Evolutionary conservation across 1,284 basidiomycete genomes (phyloP), one percentile per base, ranked within the genome.

Genomic region (Marasmius sp.): DNA sequence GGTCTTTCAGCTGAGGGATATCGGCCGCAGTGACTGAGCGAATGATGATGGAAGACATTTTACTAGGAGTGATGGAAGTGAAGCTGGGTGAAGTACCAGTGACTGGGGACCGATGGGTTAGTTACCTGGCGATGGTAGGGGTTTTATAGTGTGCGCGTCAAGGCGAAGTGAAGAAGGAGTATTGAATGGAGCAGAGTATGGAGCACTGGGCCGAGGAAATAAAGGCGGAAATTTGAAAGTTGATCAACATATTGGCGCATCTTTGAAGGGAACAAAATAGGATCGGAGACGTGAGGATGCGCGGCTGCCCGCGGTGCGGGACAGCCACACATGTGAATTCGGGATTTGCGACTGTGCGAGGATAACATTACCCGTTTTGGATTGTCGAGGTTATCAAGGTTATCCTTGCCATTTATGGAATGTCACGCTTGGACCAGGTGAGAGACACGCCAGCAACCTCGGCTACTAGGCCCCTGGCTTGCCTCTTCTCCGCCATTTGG

Each of bases 1-100:
- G 67, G n/a, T 74, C 69, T 52, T 74, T 76, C 33, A 84, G 70
- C 33, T 72, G 70, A 11, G 74, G 70, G 49, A 85, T 67, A 60
- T 85, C 81, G 6, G 72, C 68, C 34, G 74, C 63, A 37, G 68
- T 73, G 66, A 77, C 69, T 16, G 66, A 54, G 14, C 76, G 77
- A 34, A 79, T 64, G 64, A 22, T 71, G 71, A 65, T 71, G 45
- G 72, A 65, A 52, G 69, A 57, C 52, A 69, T 55, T 49, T 68
- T 61, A 57, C 56, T 20, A 20, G 55, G 10, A 36, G 56, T 52
- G 38, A 43, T 48, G 36, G n/a, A 39, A 56, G 20, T 11, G 47
- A 41, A 38, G 33, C 27, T 52, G n/a, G 38, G 53, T 22, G 47
- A 39, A 58, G 27, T 27, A 27, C 5, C 27, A 27, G 27, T 27